phyloP scores from a whole-genome alignment of 176 grass and related monocot species.

The Sorghum bicolor region DNA sequence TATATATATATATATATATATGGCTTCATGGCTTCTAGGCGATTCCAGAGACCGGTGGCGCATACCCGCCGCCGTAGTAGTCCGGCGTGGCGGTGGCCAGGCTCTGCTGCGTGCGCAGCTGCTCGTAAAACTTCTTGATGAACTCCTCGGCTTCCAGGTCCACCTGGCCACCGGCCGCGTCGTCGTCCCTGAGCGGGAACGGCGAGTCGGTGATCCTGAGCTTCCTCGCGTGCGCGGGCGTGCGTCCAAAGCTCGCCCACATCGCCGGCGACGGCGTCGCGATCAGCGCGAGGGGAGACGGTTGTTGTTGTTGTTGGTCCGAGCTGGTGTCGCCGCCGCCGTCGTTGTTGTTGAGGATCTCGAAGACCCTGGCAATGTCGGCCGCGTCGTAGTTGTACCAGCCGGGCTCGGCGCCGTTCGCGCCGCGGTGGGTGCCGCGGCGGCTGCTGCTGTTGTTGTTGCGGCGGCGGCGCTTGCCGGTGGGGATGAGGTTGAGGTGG shows the following conservation, averaged over 20 bases:
- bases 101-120: slow-evolving; percentile 61
- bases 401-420: slow-evolving; percentile 37
- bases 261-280: slow-evolving; percentile 45
- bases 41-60: slow-evolving; percentile 30
- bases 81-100: slow-evolving; percentile 46
- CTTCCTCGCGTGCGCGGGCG: slow-evolving; percentile 52
- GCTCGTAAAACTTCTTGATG: slow-evolving; percentile 70
- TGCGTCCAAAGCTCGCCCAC: slow-evolving; percentile 55
- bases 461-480: slow-evolving; percentile 29
- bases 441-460: background rate
- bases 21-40: slow-evolving; percentile 8
- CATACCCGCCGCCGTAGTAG: slow-evolving; percentile 8
- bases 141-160: slow-evolving; percentile 68
- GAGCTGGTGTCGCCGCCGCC: background rate
- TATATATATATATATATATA: background rate
- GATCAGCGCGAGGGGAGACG: slow-evolving; percentile 8
- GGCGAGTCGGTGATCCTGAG: slow-evolving; percentile 93
- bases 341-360: slow-evolving; percentile 63
- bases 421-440: slow-evolving; percentile 27
- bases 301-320: slow-evolving; percentile 5
- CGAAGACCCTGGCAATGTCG: slow-evolving; percentile 65
- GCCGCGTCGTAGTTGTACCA: slow-evolving; percentile 71
- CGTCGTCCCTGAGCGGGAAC: slow-evolving; percentile 51
- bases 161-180: slow-evolving; percentile 27
- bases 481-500: slow-evolving; percentile 33